These are phyloP conservation scores for Boletus reticuloceps DNA, from an alignment of 768 basidiomycete species.

Conservation along the genomic window DNA sequence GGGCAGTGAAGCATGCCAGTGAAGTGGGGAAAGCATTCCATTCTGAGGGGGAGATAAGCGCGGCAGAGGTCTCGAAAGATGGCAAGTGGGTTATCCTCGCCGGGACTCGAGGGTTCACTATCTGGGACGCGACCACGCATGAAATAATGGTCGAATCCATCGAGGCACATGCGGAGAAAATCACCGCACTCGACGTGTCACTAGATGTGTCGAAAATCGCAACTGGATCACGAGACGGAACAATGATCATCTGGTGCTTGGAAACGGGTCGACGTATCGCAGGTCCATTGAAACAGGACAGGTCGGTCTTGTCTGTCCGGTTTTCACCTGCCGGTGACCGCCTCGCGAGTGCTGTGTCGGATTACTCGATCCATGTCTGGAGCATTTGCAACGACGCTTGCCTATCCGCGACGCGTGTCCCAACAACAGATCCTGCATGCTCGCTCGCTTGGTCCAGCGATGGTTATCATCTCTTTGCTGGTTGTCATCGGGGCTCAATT, in stretches of 20 bases:
- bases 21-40: neutral
- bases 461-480: slow-evolving; percentile 16
- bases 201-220: slow-evolving; percentile 16
- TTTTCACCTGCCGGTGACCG: slow-evolving; percentile 23
- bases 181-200: slow-evolving; percentile 22
- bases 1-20: neutral
- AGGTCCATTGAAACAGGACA: slow-evolving; percentile 16
- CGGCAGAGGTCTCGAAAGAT: slow-evolving; percentile 12
- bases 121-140: slow-evolving; percentile 9
- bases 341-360: slow-evolving; percentile 13
- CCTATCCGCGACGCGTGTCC: neutral
- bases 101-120: neutral
- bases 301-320: slow-evolving; percentile 8
- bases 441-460: slow-evolving; percentile 22
- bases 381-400: neutral
- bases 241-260: slow-evolving; percentile 21
- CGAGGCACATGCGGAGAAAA: slow-evolving; percentile 12
- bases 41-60: neutral
- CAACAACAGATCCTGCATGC: neutral
- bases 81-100: slow-evolving; percentile 14
- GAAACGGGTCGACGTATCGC: slow-evolving; percentile 12
- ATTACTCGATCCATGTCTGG: slow-evolving; percentile 11
- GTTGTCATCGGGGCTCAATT: slow-evolving; percentile 12
- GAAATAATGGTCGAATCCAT: slow-evolving; percentile 5
- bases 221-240: slow-evolving; percentile 21